A percentile compares a stretch with the other conserved stretches of the same genome.
Conservation (phyloP, 1,284 basidiomycete species). For the Leccinum subrobustum region DNA sequence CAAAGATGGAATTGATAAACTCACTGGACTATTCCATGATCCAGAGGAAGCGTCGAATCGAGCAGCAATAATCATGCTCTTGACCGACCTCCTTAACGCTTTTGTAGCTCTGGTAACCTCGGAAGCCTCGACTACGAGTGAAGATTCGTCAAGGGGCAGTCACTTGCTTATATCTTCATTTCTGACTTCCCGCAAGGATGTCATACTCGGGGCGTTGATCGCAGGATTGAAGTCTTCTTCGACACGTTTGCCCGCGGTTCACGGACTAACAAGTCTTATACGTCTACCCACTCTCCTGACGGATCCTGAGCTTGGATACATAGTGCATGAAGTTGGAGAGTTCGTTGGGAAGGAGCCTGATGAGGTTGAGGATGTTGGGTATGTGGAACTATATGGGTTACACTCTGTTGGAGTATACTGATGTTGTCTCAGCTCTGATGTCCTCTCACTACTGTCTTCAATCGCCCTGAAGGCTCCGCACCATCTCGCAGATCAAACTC, state of each 20-base stretch:
- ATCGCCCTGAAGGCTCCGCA: slow-evolving; percentile 64
- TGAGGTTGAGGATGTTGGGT: slow-evolving; percentile 61
- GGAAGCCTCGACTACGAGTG: slow-evolving; percentile 1
- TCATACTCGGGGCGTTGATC: slow-evolving; percentile 65
- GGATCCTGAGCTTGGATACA: slow-evolving; percentile 74
- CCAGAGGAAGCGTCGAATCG: slow-evolving; percentile 78
- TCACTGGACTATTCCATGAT: slow-evolving; percentile 74
- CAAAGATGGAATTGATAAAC: slow-evolving; percentile 65
- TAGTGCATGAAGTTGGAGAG: slow-evolving; percentile 78
- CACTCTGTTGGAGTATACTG: background rate
- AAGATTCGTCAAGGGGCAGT: background rate
- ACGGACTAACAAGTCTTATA: slow-evolving; percentile 63
- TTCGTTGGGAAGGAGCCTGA: slow-evolving; percentile 58
- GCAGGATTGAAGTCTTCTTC: slow-evolving; percentile 58
- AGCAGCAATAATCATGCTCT: slow-evolving; percentile 62
- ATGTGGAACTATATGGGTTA: slow-evolving; percentile 1
- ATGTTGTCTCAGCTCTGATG: slow-evolving; percentile 51
- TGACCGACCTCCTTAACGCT: slow-evolving; percentile 59
- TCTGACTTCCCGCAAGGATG: slow-evolving; percentile 71
- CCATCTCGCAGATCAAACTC: slow-evolving; percentile 74
- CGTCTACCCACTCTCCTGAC: slow-evolving; percentile 63
- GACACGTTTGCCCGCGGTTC: slow-evolving; percentile 59
- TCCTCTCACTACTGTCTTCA: slow-evolving; percentile 66
- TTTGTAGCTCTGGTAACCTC: slow-evolving; percentile 30
- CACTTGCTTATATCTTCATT: slow-evolving; percentile 23